Conservation (phyloP, 2,329 filamentous ascomycete species). For the Trichoderma koningii region DNA sequence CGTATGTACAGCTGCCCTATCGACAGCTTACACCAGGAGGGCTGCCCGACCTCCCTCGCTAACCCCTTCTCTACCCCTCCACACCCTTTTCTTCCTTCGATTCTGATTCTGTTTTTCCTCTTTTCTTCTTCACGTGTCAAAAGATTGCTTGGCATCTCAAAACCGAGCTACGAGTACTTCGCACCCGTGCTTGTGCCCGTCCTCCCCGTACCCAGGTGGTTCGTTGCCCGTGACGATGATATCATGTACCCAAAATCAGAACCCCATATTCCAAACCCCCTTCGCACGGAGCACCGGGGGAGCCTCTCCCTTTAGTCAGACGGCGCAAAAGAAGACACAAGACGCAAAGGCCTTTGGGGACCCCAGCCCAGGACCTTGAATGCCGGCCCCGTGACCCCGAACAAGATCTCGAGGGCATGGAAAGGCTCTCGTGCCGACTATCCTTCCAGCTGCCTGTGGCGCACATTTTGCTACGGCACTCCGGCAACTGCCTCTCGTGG, state of each 20-base stretch:
- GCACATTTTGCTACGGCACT: neutral
- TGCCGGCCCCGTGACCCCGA: neutral
- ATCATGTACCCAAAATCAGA: neutral
- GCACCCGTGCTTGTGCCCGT: neutral
- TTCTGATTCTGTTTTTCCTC: no score
- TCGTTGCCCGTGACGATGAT: neutral
- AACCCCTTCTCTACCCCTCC: neutral
- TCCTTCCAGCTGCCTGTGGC: neutral
- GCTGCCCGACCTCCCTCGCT: constrained; percentile 1
- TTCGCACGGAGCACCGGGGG: neutral
- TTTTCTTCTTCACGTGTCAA: neutral
- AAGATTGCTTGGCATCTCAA: neutral
- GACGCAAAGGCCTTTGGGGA: neutral
- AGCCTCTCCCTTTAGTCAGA: no score
- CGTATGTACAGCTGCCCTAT: neutral
- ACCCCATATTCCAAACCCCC: neutral
- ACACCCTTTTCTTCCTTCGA: neutral
- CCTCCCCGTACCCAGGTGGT: neutral
- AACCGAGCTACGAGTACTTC: neutral
- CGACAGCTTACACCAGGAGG: constrained; percentile 2
- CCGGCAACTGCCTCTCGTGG: constrained; percentile 3
- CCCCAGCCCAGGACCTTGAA: constrained; percentile 4
- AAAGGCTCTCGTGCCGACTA: constrained; percentile 1
- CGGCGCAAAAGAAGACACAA: neutral
- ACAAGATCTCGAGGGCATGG: neutral